Base-by-base conservation (phyloP, 106 monocot genomes). In the Hemerocallis citrina region DNA sequence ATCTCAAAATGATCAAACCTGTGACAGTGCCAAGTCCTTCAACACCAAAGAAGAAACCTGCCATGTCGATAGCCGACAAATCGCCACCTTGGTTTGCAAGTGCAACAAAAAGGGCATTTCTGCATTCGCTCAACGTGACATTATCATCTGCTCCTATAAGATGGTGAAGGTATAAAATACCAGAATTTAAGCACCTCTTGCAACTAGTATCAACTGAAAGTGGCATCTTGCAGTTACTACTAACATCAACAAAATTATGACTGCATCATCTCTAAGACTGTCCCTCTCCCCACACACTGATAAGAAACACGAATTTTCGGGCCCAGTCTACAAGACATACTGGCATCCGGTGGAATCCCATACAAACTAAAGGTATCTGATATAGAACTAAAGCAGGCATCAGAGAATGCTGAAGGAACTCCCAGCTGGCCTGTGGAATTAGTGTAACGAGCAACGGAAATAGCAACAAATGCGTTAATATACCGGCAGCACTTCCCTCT, bases 41-140 rank as follows among this genome's bases (percentile, higher is more conserved):
- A 57, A 94, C 89, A 52, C 94, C 86, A 71, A 94, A 94, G 68
- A 94, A 94, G 69, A 89, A 94, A 62, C 70, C 75, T 16, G 80
- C 83, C 63, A 86, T 68, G 62, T 76, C 78, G 70, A 67, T 41
- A 34, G 70, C 52, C 1, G 75, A 73, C 20, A 67, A 29, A 30
- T 58, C 65, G 8, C 72, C 78, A 35, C 49, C 80, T 73, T 94
- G 77, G 52, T 75, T 89, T 31, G 83, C 77, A 52, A 94, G 80
- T n/a, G 80, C 77, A 34, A 89, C 89, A 77, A 89, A 89, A 40
- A 86, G 65, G 17, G 94, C 89, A 80, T 94, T 71, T 6, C 94
- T 77, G 34, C 94, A 94, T 16, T 79, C 72, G 55, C 94, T 94
- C 56, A 86, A 69, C 34, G 89, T 79, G 34, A 89, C 71, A 75